These are phyloP conservation scores for Setaria viridis DNA, from an alignment of 202 grass and related monocot genomes.

Conservation along the genomic window DNA sequence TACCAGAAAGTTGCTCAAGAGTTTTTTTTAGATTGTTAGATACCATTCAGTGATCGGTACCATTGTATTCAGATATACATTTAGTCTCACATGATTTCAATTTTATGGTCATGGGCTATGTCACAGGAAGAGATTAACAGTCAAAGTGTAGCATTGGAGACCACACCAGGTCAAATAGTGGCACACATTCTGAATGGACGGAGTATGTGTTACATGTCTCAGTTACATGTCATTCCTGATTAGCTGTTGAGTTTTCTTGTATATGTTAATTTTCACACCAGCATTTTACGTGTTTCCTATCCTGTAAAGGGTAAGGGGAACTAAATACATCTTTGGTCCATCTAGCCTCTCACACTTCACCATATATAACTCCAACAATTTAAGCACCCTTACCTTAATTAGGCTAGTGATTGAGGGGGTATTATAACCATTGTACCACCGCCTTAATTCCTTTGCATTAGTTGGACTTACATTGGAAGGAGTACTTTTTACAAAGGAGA, in stretches of 20 bases:
- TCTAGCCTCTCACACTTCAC: background rate
- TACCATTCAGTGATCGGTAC: background rate
- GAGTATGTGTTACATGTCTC: constrained; percentile 4
- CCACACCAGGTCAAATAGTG: too few relatives aligned
- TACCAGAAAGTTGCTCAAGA: background rate
- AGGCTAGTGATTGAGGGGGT: background rate
- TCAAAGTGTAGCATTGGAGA: too few relatives aligned
- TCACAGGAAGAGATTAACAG: too few relatives aligned
- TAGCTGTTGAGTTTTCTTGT: constrained; percentile 1
- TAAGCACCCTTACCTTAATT: too few relatives aligned
- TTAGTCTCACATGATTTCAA: background rate
- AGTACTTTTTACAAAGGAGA: background rate
- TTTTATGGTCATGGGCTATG: background rate
- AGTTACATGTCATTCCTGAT: background rate
- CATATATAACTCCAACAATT: background rate
- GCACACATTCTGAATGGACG: background rate
- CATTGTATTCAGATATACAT: background rate
- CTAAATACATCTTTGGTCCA: background rate
- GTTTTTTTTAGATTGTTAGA: background rate
- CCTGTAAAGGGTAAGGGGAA: background rate
- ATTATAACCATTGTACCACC: background rate
- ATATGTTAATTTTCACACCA: constrained; percentile 23
- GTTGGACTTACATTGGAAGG: background rate
- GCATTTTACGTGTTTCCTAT: background rate
- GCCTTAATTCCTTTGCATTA: background rate